These are phyloP conservation scores for Limnomonas spitsbergensis DNA, from an alignment of 139 green algal genomes.

Conservation along the genomic window DNA sequence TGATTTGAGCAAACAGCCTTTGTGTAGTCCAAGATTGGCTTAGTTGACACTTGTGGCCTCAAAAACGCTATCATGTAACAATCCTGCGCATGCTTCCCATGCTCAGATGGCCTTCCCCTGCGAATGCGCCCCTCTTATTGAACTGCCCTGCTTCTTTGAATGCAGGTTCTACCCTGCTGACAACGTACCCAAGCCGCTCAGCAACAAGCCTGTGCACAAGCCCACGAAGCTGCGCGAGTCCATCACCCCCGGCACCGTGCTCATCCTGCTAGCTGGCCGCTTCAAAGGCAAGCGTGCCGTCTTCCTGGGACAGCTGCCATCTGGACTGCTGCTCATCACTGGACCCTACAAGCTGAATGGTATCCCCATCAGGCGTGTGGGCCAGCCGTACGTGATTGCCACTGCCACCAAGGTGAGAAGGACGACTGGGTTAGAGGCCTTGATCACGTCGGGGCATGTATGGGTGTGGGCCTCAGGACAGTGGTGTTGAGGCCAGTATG, in stretches of 20 bases:
- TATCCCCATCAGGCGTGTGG: constrained; percentile 91
- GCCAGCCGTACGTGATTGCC: constrained; percentile 96
- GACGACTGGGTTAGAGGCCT: no score
- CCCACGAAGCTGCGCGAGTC: constrained; percentile 84
- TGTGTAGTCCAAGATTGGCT: no score
- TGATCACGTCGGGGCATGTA: no score
- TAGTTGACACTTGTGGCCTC: no score
- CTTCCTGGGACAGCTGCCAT: constrained; percentile 93
- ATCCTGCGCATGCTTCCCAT: no score
- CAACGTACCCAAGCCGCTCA: constrained; percentile 79
- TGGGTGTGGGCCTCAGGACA: no score
- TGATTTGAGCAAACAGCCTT: no score
- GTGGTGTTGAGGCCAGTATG: no score
- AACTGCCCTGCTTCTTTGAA: no score
- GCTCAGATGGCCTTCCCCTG: no score
- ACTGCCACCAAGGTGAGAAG: constrained; percentile 87
- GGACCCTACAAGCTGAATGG: constrained; percentile 97
- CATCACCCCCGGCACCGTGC: constrained; percentile 94
- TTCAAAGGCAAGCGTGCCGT: constrained; percentile 99
- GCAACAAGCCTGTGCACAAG: constrained; percentile 58
- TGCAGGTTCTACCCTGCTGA: constrained; percentile 90
- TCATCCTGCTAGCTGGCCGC: constrained; percentile 94
- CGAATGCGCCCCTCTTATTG: no score
- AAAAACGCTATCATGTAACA: no score
- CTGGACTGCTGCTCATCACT: constrained; percentile 92